Evolutionary conservation across 345 rosid genomes (phyloP), one percentile per base, ranked within the genome.

Genomic region (Eucalyptus curtisii): DNA sequence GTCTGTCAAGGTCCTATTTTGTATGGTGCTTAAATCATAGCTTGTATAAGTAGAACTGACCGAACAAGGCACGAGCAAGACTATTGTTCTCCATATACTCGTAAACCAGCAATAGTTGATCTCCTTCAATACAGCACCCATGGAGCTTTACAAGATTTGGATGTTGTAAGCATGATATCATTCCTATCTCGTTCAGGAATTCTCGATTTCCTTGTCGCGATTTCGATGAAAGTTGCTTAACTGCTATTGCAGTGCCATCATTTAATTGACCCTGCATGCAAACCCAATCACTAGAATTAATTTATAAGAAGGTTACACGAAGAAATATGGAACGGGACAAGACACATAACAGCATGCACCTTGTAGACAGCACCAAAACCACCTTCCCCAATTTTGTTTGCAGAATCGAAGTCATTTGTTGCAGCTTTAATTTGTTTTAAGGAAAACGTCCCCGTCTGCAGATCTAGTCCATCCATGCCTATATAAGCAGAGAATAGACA

Each of bases 181-280:
- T 92, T 48, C 95, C 95, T 49, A 96, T 91, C 92, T 96, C 98
- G 11, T 94, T 94, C 88, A 96, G 86, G 88, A 96, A 96, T 86
- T 96, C 97, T 30, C 95, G 93, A 90, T 95, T 94, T 71, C 97
- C 98, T 88, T 96, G 98, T 55, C 90, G 93, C 9, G 98, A 96
- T 91, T 93, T 94, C 6, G 98, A 90, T 66, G 98, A 96, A 44
- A 94, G 98, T 45, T 93, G 95, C 93, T 96, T 96, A 79, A 96
- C 97, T 76, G 96, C 98, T 87, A 95, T 89, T 22, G 89, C 85
- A 66, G 92, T 94, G 22, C 96, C 97, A 92, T 95, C 98, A 53
- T 90, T 37, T 90, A 94, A 86, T 81, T 84, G 88, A 59, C 93
- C 94, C 94, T 92, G 88, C 59, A 71, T 45, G 53, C 42, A 45